A percentile compares a stretch with the other conserved stretches of the same genome.
These are phyloP conservation scores for Cercospora beticola DNA, from an alignment of 2,329 filamentous ascomycete species.

Conservation along the genomic window DNA sequence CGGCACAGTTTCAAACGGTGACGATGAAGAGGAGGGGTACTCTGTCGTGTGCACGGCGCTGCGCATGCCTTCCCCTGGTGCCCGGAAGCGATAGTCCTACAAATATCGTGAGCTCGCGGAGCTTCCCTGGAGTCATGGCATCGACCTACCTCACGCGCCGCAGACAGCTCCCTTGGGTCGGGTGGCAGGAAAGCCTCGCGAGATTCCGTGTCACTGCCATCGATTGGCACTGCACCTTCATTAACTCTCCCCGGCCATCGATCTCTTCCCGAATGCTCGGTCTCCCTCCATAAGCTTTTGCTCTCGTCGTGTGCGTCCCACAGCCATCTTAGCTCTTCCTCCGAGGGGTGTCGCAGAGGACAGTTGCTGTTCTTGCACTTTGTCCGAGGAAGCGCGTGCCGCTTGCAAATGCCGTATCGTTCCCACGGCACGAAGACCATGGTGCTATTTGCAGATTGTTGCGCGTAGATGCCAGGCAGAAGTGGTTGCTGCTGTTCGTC, in stretches of 20 bases:
- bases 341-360: conserved; percentile 24
- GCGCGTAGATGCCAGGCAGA: background rate
- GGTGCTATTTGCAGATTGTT: background rate
- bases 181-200: background rate
- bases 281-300: background rate
- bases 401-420: conserved; percentile 30
- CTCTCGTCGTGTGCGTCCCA: conserved; percentile 23
- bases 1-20: background rate
- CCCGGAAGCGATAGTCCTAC: background rate
- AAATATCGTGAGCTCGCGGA: background rate
- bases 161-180: background rate
- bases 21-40: background rate
- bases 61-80: background rate
- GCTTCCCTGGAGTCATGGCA: background rate
- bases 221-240: background rate
- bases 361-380: conserved; percentile 20
- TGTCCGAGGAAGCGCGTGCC: conserved; percentile 19
- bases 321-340: conserved; percentile 16
- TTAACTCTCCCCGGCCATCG: background rate
- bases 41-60: background rate
- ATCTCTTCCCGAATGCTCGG: background rate
- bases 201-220: background rate
- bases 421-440: conserved; percentile 31
- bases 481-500: background rate
- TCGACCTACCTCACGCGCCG: background rate